Conservation (phyloP, 768 basidiomycete species). For the Leccinum longicurvipes region DNA sequence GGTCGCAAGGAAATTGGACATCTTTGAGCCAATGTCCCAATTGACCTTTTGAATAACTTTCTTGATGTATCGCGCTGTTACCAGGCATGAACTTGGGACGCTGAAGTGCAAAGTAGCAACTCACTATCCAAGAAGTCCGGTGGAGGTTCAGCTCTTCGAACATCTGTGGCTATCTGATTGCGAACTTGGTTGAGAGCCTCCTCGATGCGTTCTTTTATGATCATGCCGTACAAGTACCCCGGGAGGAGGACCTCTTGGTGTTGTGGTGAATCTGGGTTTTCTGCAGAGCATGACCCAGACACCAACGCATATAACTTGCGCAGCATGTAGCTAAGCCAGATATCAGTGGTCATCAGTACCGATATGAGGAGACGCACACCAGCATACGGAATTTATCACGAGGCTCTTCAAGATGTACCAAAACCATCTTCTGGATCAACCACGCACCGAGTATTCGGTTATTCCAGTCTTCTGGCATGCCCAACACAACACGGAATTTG, state of each 20-base stretch:
- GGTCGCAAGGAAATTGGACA: constrained; percentile 95
- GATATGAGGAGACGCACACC: constrained; percentile 46
- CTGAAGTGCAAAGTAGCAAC: constrained; percentile 26
- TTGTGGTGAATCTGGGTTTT: constrained; percentile 98
- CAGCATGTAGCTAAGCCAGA: constrained; percentile 82
- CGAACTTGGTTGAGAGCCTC: constrained; percentile 78
- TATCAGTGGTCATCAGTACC: constrained; percentile 4
- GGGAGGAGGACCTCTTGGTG: constrained; percentile 97
- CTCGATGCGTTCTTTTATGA: constrained; percentile 95
- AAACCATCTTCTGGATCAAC: constrained; percentile 79
- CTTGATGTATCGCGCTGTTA: constrained; percentile 75
- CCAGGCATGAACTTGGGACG: constrained; percentile 3
- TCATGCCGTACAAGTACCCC: constrained; percentile 90
- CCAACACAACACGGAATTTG: constrained; percentile 91
- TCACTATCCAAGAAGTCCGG: constrained; percentile 87
- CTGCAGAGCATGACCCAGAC: constrained; percentile 83
- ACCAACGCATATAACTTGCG: constrained; percentile 92
- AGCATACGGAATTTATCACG: constrained; percentile 95
- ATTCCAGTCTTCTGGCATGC: constrained; percentile 90
- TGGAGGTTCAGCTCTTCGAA: constrained; percentile 66
- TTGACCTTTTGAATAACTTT: constrained; percentile 75
- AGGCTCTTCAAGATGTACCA: constrained; percentile 84
- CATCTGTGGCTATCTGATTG: constrained; percentile 65
- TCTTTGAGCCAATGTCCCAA: constrained; percentile 86
- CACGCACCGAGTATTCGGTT: constrained; percentile 78